Evolutionary conservation across 2,329 filamentous ascomycete species (phyloP), one percentile per base, ranked within the genome.

Genomic region (Neonectria coccinea): DNA sequence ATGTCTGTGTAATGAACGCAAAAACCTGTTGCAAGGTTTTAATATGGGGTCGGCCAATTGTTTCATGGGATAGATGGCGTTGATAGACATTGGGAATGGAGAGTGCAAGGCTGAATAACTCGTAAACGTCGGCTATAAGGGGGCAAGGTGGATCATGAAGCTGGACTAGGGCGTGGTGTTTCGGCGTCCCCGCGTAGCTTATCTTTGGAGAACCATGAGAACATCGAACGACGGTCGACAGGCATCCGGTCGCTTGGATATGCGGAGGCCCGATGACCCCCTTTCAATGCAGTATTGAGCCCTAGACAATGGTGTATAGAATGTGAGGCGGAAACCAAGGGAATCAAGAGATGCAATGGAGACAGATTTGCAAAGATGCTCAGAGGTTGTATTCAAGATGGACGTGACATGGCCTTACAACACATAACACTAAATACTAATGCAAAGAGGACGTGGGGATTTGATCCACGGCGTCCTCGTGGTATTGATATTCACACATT

Each of bases 1-100:
- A 99, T 99, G 96, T 97, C 93, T 76, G 95, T 98, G 57, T 73
- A 44, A 67, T 39, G 22, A 18, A 25, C 20, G 36, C 31, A 16
- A 54, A 14, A 9, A n/a, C 36, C 20, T 48, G 14, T 56, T 39
- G 12, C 22, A n/a, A 63, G 20, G 18, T 39, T 27, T 27, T 54
- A 22, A 42, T 11, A 31, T 42, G n/a, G 50, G 50, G 59, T 52
- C 29, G 45, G 55, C 39, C 39, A 31, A 47, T 45, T 60, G 51
- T 27, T 39, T 56, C n/a, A 20, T 42, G 41, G 62, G 51, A 69
- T 69, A 66, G 56, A 72, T 50, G 62, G 67, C 64, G 63, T 70
- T 70, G 33, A 11, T 51, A 68, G 36, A 65, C 22, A 50, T 52
- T 59, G 47, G 36, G 44, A 56, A 41, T 54, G 47, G 6, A 25